Conservation (phyloP, 805 yeast genomes). For the Blastobotrys americana region DNA sequence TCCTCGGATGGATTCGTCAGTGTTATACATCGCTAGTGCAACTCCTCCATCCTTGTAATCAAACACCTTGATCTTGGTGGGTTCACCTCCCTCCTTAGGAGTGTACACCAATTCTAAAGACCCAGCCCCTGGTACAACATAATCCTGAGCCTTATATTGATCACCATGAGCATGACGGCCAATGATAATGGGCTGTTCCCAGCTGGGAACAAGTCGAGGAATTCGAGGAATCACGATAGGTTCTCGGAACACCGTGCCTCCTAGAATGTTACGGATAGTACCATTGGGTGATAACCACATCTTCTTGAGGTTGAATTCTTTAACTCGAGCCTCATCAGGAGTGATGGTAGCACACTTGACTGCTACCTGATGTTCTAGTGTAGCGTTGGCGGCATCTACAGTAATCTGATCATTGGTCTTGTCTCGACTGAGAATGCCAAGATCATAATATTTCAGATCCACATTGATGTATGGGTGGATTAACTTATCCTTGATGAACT, state of each 20-base stretch:
- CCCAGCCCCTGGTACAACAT: conserved; percentile 74
- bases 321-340: conserved; percentile 87
- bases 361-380: conserved; percentile 81
- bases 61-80: conserved; percentile 53
- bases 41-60: conserved; percentile 70
- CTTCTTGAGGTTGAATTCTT: conserved; percentile 82
- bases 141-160: conserved; percentile 90
- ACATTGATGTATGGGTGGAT: conserved; percentile 79
- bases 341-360: conserved; percentile 98
- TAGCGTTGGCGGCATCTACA: conserved; percentile 82
- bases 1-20: conserved; percentile 81
- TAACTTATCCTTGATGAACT: conserved; percentile 76
- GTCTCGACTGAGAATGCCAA: conserved; percentile 82
- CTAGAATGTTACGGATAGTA: conserved; percentile 88
- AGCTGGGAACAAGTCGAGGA: conserved; percentile 81
- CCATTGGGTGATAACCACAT: conserved; percentile 99
- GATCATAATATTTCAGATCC: conserved; percentile 85
- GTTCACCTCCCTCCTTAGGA: conserved; percentile 55
- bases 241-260: conserved; percentile 96
- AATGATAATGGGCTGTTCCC: conserved; percentile 93
- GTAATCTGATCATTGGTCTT: conserved; percentile 84
- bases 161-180: conserved; percentile 98
- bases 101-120: conserved; percentile 68
- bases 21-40: conserved; percentile 91
- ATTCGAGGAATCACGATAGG: conserved; percentile 86